Evolutionary conservation across 495 filamentous ascomycete genomes (phyloP).

Genomic region (Neurospora sp.): DNA sequence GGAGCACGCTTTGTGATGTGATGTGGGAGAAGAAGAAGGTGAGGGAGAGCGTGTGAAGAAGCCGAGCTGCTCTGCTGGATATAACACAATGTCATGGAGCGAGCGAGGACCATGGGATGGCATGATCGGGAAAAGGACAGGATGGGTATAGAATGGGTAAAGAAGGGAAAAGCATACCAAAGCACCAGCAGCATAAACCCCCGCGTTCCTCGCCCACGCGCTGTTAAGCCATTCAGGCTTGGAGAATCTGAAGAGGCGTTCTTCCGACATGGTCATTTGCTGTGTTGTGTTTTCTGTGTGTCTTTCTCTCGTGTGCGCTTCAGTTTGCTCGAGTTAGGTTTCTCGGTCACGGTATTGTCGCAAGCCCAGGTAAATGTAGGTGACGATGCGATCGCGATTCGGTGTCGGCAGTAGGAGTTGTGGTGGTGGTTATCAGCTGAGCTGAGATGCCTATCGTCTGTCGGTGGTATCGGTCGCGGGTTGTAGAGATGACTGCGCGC

Average conservation of each 20-base stretch:
- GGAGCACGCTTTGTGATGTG: no score
- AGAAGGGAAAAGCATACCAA: conserved; percentile 47
- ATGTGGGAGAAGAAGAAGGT: neutral
- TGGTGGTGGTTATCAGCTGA: neutral
- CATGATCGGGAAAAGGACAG: neutral
- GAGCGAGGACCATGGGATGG: neutral
- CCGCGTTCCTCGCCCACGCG: conserved; percentile 64
- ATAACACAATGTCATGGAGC: neutral
- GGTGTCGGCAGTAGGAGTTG: neutral
- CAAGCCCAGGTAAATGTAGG: neutral
- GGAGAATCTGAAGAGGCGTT: conserved; percentile 67
- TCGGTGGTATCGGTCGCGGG: neutral
- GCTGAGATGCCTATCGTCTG: neutral
- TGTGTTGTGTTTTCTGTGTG: neutral
- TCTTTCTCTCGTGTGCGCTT: neutral
- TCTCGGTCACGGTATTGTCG: neutral
- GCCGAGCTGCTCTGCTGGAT: neutral
- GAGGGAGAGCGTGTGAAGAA: no score
- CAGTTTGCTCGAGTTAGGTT: neutral
- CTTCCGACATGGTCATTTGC: conserved; percentile 37
- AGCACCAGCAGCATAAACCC: conserved; percentile 79
- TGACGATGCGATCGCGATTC: neutral
- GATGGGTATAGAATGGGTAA: no score
- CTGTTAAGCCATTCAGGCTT: conserved; percentile 87
- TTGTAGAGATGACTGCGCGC: neutral